Conservation (phyloP, 331 rosid genomes). For the Pyrus hybrid region DNA sequence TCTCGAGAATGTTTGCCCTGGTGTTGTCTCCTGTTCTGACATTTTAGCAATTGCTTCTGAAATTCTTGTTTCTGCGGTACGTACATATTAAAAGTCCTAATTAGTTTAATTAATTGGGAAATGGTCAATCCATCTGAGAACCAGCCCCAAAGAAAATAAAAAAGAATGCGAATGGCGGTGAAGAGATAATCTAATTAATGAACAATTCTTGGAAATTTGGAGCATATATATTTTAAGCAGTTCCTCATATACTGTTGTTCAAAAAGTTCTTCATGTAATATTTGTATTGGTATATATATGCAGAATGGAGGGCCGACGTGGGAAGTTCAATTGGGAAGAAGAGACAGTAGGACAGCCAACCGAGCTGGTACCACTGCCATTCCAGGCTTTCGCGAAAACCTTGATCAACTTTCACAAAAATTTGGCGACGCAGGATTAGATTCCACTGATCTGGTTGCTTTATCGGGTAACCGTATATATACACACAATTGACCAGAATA, state of each 20-base stretch:
- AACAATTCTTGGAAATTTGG: background rate
- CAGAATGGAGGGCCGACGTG: conserved; percentile 29
- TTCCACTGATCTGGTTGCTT: conserved; percentile 24
- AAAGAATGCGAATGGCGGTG: background rate
- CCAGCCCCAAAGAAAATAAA: background rate
- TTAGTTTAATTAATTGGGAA: background rate
- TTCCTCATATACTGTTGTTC: no score
- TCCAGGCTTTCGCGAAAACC: conserved; percentile 7
- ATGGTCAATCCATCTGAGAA: background rate
- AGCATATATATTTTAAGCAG: no score
- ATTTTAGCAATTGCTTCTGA: conserved; percentile 38
- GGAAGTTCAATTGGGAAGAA: conserved; percentile 34
- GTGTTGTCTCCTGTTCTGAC: conserved; percentile 48
- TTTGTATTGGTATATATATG: background rate
- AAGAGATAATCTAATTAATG: background rate
- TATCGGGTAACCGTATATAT: conserved; percentile 14
- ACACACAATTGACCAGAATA: no score
- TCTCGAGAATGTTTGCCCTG: conserved; percentile 29
- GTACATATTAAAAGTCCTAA: background rate
- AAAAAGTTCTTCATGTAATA: no score
- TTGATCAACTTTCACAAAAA: background rate
- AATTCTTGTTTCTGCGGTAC: conserved; percentile 20
- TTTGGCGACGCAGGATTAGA: conserved; percentile 17
- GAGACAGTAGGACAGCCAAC: no score
- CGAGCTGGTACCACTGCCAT: conserved; percentile 5